Percentiles rank a stretch among this genome's conserved stretches.
These are phyloP conservation scores for Diphasiastrum complanatum DNA, from an alignment of 83 land plant genomes.

Conservation along the genomic window DNA sequence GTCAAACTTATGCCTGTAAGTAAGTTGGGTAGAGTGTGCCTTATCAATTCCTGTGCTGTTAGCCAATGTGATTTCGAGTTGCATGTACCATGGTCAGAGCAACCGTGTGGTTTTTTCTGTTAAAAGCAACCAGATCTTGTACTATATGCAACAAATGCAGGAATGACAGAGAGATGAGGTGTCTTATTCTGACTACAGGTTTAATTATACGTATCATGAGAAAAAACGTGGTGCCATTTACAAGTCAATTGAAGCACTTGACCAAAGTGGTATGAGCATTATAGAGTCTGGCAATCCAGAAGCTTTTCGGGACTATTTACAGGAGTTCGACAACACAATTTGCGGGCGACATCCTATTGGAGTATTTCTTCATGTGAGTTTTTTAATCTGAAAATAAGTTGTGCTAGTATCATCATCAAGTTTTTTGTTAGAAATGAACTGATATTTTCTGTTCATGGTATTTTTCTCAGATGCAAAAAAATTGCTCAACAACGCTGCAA, in stretches of 20 bases:
- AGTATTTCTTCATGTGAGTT: slow-evolving; percentile 88
- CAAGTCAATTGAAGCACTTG: slow-evolving; percentile 88
- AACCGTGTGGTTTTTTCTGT: neutral
- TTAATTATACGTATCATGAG: slow-evolving; percentile 63
- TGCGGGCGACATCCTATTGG: slow-evolving; percentile 99
- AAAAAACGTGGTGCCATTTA: slow-evolving; percentile 81
- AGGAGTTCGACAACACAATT: slow-evolving; percentile 85
- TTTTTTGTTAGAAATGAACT: neutral
- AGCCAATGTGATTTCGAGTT: too few relatives aligned
- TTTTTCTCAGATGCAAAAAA: slow-evolving; percentile 67
- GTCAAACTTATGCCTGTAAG: too few relatives aligned
- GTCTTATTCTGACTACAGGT: slow-evolving; percentile 29
- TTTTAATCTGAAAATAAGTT: neutral
- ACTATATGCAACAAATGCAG: neutral
- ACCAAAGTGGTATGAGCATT: slow-evolving; percentile 80
- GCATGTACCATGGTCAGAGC: too few relatives aligned
- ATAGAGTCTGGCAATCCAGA: slow-evolving; percentile 87
- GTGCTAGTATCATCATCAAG: neutral
- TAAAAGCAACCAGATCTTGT: neutral
- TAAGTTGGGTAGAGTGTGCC: too few relatives aligned
- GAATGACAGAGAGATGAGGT: neutral
- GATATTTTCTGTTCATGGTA: neutral
- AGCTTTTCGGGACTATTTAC: slow-evolving; percentile 64
- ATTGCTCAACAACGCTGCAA: slow-evolving; percentile 53
- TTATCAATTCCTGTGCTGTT: too few relatives aligned